phyloP scores from a whole-genome alignment of 192 early-diverging fungal genomes.

The Umbelopsis ramanniana region DNA sequence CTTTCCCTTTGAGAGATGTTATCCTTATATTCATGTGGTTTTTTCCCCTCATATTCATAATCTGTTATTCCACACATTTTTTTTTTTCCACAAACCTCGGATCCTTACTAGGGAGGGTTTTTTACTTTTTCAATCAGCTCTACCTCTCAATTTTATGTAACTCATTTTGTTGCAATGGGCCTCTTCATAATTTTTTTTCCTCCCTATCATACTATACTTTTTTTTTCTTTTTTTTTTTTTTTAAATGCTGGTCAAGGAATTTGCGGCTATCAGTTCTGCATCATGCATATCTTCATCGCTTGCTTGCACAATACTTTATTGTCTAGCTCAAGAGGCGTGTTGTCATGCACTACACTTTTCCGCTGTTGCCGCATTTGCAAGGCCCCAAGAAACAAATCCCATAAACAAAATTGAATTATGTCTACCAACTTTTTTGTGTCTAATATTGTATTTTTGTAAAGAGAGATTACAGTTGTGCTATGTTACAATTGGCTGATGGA shows the following conservation, averaged over 20 bases:
- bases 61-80: neutral
- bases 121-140: conserved; percentile 1
- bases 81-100: neutral
- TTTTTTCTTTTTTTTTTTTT: conserved; percentile 22
- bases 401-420: neutral
- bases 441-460: neutral
- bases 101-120: conserved; percentile 7
- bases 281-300: neutral
- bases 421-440: neutral
- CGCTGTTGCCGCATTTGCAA: conserved; percentile 9
- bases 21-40: conserved; percentile 16
- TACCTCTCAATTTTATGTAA: conserved; percentile 5
- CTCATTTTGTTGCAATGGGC: conserved; percentile 9
- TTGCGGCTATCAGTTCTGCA: conserved; percentile 11
- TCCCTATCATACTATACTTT: conserved; percentile 1
- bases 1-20: conserved; percentile 1
- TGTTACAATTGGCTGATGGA: neutral
- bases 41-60: conserved; percentile 12
- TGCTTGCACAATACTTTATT: neutral
- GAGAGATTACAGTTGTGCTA: neutral
- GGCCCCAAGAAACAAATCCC: conserved; percentile 20
- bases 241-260: conserved; percentile 6
- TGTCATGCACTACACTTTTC: neutral
- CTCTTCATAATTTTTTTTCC: conserved; percentile 8
- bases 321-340: neutral